Conservation (phyloP, 176 grass and related monocot genomes). For the Zea mays region Zm-B73-REFERENCE-NAM-5.0 NC_050096.1:51721501-51722000, state of each 20-base stretch:
- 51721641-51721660: no score
- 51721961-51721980: no score
- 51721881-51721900: no score
- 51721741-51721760: background rate
- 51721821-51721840: background rate
- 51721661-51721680: background rate
- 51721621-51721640: background rate
- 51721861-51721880: background rate
- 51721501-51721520: slow-evolving; percentile 99
- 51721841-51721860: background rate
- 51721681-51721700: background rate
- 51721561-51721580: background rate
- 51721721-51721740: no score
- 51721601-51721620: no score
- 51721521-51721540: slow-evolving; percentile 99
- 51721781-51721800: background rate
- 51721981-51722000: no score
- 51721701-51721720: no score
- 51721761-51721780: no score
- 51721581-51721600: no score
- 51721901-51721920: background rate
- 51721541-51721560: slow-evolving; percentile 61
- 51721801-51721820: background rate
- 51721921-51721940: background rate
- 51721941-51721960: background rate